Conservation (phyloP, 306 rosid genomes). For the Vigna reflexopilosa region DNA sequence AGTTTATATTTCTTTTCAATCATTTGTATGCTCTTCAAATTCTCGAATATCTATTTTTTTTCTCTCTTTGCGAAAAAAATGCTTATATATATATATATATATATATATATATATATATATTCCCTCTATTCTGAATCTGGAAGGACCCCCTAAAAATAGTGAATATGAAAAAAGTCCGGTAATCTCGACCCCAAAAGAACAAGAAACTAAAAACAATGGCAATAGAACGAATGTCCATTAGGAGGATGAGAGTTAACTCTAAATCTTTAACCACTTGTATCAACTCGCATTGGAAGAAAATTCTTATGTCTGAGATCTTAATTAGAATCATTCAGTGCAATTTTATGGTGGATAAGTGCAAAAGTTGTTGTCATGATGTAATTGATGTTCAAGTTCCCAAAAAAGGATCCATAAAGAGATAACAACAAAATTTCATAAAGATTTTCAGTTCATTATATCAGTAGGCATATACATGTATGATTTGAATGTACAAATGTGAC, state of each 20-base stretch:
- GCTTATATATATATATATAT: too few relatives aligned
- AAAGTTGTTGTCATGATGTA: background rate
- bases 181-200: background rate
- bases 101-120: too few relatives aligned
- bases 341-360: too few relatives aligned
- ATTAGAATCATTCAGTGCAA: too few relatives aligned
- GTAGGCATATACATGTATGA: constrained; percentile 22
- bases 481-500: constrained; percentile 36
- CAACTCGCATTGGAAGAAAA: background rate
- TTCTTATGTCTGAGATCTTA: too few relatives aligned
- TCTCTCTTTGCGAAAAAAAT: background rate
- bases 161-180: background rate
- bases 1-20: background rate
- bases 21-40: background rate
- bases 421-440: background rate
- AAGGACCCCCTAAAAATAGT: background rate
- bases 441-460: background rate
- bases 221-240: too few relatives aligned
- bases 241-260: background rate
- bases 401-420: background rate
- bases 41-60: background rate
- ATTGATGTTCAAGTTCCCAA: background rate
- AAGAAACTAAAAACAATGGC: background rate
- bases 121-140: background rate
- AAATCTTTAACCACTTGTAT: background rate